These are phyloP conservation scores for Trametes elegans DNA, from an alignment of 768 basidiomycete species.

Conservation along the genomic window DNA sequence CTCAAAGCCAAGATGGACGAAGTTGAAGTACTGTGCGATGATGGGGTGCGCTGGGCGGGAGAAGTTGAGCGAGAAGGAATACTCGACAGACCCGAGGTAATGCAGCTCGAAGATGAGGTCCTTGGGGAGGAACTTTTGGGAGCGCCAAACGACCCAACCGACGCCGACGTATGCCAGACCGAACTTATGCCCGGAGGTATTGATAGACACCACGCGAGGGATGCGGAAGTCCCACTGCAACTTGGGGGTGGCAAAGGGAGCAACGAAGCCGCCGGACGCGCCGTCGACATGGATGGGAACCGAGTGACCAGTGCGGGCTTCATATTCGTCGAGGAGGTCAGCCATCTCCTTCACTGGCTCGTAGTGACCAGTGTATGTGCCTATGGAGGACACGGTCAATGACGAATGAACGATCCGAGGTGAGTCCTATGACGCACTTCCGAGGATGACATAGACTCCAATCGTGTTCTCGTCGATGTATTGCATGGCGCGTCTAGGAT, in stretches of 20 bases:
- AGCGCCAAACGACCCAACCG: conserved; percentile 68
- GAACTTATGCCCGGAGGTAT: conserved; percentile 60
- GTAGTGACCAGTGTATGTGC: conserved; percentile 53
- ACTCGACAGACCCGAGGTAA: conserved; percentile 59
- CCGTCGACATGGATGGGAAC: conserved; percentile 49
- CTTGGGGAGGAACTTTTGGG: conserved; percentile 55
- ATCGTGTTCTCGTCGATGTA: conserved; percentile 72
- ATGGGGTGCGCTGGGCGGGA: conserved; percentile 61
- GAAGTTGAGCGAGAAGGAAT: conserved; percentile 69
- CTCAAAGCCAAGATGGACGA: conserved; percentile 58
- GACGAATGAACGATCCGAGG: neutral
- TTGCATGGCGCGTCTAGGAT: conserved; percentile 61
- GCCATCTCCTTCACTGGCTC: conserved; percentile 88
- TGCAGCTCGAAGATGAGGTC: conserved; percentile 67
- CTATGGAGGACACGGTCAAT: neutral
- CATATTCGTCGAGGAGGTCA: conserved; percentile 61
- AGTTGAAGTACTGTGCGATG: conserved; percentile 62
- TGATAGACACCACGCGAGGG: conserved; percentile 58
- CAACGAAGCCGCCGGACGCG: conserved; percentile 61
- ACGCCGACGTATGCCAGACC: conserved; percentile 55
- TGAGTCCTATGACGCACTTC: conserved; percentile 34
- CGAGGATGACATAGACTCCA: conserved; percentile 61
- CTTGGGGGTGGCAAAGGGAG: conserved; percentile 56
- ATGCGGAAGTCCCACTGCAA: conserved; percentile 60
- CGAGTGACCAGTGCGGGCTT: conserved; percentile 41